Conservation (phyloP, 2,329 filamentous ascomycete genomes). For the Nothophoma quercina region DNA sequence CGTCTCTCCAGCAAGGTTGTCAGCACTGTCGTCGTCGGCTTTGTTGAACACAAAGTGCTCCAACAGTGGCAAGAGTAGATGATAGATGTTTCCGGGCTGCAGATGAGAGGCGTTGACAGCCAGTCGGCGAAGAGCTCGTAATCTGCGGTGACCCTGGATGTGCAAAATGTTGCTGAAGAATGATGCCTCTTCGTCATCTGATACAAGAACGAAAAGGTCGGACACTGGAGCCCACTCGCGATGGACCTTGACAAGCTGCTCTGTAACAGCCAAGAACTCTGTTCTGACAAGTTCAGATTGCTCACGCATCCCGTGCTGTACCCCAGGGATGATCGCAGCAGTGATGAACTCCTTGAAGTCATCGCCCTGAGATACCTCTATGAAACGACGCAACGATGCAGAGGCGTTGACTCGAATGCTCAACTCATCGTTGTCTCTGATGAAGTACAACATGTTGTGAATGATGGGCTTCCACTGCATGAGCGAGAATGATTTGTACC, state of each 20-base stretch:
- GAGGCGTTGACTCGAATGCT: slow-evolving; percentile 85
- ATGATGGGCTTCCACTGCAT: slow-evolving; percentile 87
- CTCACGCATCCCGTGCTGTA: slow-evolving; percentile 79
- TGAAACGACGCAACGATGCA: slow-evolving; percentile 78
- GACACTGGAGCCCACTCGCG: slow-evolving; percentile 73
- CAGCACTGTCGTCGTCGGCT: slow-evolving; percentile 76
- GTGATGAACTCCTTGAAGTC: slow-evolving; percentile 68
- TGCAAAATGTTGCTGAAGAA: slow-evolving; percentile 95
- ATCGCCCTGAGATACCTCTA: slow-evolving; percentile 63
- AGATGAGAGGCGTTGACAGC: slow-evolving; percentile 74
- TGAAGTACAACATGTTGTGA: slow-evolving; percentile 88
- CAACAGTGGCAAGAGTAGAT: slow-evolving; percentile 88
- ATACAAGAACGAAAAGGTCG: slow-evolving; percentile 76
- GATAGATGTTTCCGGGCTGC: slow-evolving; percentile 78
- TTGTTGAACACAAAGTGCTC: slow-evolving; percentile 94
- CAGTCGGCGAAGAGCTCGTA: slow-evolving; percentile 82
- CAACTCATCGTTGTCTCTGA: slow-evolving; percentile 86
- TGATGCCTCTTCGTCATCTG: slow-evolving; percentile 76
- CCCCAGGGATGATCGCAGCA: slow-evolving; percentile 73
- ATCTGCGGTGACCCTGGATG: slow-evolving; percentile 84
- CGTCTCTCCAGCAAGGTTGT: slow-evolving; percentile 86
- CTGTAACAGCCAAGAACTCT: slow-evolving; percentile 82
- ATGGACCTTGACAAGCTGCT: slow-evolving; percentile 76
- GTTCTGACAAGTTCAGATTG: slow-evolving; percentile 82
- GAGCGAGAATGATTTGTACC: slow-evolving; percentile 67